Evolutionary conservation across 352 stramenopile genomes (phyloP).

Genomic region (Globisporangium sylvaticum): DNA sequence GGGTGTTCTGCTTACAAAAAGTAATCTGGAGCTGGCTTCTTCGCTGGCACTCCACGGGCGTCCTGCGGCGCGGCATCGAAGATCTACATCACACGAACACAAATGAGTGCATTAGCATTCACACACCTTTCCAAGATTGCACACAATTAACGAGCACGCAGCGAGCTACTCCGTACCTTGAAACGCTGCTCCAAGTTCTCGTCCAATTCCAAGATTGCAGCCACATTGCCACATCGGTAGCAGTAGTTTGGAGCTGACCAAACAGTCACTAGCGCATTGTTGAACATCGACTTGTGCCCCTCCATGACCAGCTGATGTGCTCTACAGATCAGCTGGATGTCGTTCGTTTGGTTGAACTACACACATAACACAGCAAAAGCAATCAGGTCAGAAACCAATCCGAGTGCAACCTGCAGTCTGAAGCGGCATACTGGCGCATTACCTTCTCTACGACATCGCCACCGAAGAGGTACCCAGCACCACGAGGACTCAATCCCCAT

Average conservation of each 20-base stretch:
- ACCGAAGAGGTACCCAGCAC: conserved; percentile 98
- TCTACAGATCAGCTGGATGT: conserved; percentile 96
- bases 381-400: not conserved
- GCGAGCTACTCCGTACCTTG: conserved; percentile 41
- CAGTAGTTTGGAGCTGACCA: conserved; percentile 99
- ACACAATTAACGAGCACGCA: conserved; percentile 9
- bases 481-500: conserved; percentile 97
- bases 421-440: not conserved
- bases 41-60: conserved; percentile 93
- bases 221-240: conserved; percentile 98
- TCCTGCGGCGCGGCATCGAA: conserved; percentile 98
- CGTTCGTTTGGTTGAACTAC: conserved; percentile 98
- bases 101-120: not conserved
- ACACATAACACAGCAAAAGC: not conserved
- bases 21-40: conserved; percentile 98
- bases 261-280: conserved; percentile 97
- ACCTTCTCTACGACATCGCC: conserved; percentile 96
- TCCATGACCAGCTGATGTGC: conserved; percentile 97
- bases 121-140: conserved; percentile 10
- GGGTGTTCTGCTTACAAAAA: conserved; percentile 91
- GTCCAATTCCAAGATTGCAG: conserved; percentile 97
- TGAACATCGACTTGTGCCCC: conserved; percentile 95
- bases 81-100: conserved; percentile 63
- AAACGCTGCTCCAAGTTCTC: conserved; percentile 92
- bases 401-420: not conserved